Evolutionary conservation across 805 yeast species (phyloP).

Genomic region (Myxozyma kluyveri): DNA sequence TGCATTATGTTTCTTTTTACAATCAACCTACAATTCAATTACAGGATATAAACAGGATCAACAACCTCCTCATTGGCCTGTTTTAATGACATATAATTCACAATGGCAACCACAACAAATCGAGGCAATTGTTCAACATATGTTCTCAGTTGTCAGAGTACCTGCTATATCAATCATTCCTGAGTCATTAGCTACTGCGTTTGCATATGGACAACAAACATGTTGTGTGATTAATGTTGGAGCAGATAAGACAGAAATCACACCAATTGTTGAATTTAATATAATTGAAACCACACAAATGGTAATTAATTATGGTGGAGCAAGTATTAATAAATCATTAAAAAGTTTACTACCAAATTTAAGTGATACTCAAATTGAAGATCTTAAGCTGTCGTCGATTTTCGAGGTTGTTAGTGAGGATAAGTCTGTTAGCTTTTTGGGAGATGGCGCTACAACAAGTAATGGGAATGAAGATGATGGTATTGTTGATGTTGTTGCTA

Average conservation of each 20-base stretch:
- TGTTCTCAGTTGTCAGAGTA: constrained; percentile 68
- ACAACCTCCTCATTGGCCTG: constrained; percentile 51
- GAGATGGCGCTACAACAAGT: constrained; percentile 46
- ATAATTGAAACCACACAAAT: constrained; percentile 54
- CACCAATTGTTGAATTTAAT: constrained; percentile 75
- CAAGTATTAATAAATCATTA: constrained; percentile 56
- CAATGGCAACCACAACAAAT: constrained; percentile 67
- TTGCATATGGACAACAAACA: constrained; percentile 62
- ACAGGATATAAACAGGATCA: constrained; percentile 34
- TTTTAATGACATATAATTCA: constrained; percentile 62
- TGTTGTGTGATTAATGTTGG: constrained; percentile 82
- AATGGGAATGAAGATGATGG: constrained; percentile 56
- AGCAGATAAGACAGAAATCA: constrained; percentile 65
- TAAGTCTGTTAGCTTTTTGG: constrained; percentile 28
- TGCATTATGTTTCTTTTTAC: constrained; percentile 66
- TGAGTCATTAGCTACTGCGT: constrained; percentile 63
- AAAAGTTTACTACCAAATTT: constrained; percentile 57
- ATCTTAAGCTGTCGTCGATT: constrained; percentile 68
- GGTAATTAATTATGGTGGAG: constrained; percentile 60
- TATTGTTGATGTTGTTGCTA: constrained; percentile 81
- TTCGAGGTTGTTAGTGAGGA: constrained; percentile 72
- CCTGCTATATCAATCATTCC: constrained; percentile 73
- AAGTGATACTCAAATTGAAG: constrained; percentile 59
- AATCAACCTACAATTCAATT: constrained; percentile 47
- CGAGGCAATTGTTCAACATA: constrained; percentile 70